Conservation (phyloP, 2,329 filamentous ascomycete genomes). For the Dothideomycetidae sp. region DNA sequence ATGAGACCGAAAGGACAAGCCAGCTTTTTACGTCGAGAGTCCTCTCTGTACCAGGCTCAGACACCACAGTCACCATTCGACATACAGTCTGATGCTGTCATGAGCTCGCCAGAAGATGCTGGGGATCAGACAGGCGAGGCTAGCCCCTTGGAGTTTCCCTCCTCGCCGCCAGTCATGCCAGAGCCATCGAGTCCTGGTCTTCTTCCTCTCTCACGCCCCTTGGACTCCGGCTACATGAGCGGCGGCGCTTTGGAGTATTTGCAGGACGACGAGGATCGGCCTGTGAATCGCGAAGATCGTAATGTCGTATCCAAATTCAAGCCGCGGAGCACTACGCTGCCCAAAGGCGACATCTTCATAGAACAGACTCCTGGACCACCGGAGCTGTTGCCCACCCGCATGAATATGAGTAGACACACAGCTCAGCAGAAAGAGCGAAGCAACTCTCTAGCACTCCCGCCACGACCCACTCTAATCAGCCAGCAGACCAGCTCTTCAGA, state of each 20-base stretch:
- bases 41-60: conserved; percentile 11
- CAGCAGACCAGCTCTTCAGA: conserved; percentile 5
- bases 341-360: conserved; percentile 18
- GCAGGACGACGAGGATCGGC: conserved; percentile 36
- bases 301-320: conserved; percentile 23
- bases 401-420: conserved; percentile 11
- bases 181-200: conserved; percentile 64
- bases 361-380: conserved; percentile 27
- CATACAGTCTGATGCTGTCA: conserved; percentile 27
- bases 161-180: conserved; percentile 73
- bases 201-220: conserved; percentile 31
- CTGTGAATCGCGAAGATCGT: conserved; percentile 25
- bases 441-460: conserved; percentile 21
- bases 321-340: conserved; percentile 11
- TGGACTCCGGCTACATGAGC: conserved; percentile 74
- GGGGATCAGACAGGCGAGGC: conserved; percentile 37
- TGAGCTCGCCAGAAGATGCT: conserved; percentile 34
- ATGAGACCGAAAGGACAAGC: conserved; percentile 4
- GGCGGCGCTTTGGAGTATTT: conserved; percentile 57
- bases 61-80: conserved; percentile 12
- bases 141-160: conserved; percentile 72
- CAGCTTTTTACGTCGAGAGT: conserved; percentile 13
- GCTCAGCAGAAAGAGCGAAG: conserved; percentile 11
- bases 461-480: conserved; percentile 14
- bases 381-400: conserved; percentile 26